These are phyloP conservation scores for Fusarium lyarnte DNA, from an alignment of 2,329 filamentous ascomycete genomes.

Conservation along the genomic window DNA sequence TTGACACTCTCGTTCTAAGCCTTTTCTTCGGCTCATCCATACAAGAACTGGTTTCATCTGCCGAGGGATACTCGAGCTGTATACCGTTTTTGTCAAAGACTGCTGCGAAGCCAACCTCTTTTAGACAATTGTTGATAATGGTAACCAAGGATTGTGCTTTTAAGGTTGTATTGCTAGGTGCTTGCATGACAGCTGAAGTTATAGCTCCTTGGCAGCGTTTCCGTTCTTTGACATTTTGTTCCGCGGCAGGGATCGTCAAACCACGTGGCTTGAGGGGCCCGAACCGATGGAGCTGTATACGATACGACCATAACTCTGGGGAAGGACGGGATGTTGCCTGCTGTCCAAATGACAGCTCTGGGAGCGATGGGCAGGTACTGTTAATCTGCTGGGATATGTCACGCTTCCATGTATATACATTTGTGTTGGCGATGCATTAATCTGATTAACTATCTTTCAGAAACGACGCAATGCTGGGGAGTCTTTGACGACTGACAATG, in stretches of 20 bases:
- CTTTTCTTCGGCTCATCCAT: no score
- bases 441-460: background rate
- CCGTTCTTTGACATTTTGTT: background rate
- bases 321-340: background rate
- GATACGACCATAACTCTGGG: conserved; percentile 5
- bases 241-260: background rate
- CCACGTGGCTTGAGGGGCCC: background rate
- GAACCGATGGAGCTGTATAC: background rate
- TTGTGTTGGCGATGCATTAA: fast-evolving
- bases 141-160: background rate
- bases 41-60: no score
- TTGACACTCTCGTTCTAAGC: no score
- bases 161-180: background rate
- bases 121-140: background rate
- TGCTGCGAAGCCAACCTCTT: background rate
- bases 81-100: background rate
- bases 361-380: background rate
- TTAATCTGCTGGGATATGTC: background rate
- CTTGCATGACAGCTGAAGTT: background rate
- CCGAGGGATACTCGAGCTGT: no score
- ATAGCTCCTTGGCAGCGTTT: background rate
- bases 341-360: background rate
- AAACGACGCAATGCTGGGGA: fast-evolving
- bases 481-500: fast-evolving
- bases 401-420: background rate